phyloP scores from a whole-genome alignment of 805 yeast species.

The Candida montana region DNA sequence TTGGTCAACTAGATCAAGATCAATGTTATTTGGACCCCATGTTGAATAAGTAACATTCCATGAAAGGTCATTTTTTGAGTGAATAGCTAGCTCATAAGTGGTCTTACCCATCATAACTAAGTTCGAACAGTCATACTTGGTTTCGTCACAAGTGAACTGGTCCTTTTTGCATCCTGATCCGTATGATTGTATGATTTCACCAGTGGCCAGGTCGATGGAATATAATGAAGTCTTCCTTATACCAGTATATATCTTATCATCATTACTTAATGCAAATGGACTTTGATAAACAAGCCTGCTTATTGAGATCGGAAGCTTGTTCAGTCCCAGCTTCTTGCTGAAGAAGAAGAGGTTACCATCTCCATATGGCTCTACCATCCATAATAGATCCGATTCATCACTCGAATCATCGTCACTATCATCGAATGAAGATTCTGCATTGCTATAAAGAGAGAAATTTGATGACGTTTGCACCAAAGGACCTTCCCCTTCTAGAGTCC shows the following conservation, averaged over 20 bases:
- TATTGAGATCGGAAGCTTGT: slow-evolving; percentile 76
- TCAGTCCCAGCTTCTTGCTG: slow-evolving; percentile 66
- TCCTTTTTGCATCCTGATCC: slow-evolving; percentile 38
- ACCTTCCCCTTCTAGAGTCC: slow-evolving; percentile 67
- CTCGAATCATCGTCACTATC: not conserved
- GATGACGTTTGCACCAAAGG: slow-evolving; percentile 48
- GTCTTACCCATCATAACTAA: slow-evolving; percentile 63
- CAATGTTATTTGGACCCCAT: slow-evolving; percentile 91
- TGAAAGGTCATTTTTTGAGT: slow-evolving; percentile 59
- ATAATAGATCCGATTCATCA: slow-evolving; percentile 38
- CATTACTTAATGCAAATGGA: slow-evolving; percentile 70
- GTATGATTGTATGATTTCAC: slow-evolving; percentile 63
- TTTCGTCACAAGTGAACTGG: slow-evolving; percentile 6
- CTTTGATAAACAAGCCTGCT: slow-evolving; percentile 73
- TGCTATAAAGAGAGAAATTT: slow-evolving; percentile 13
- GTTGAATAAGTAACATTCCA: slow-evolving; percentile 85
- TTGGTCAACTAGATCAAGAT: slow-evolving; percentile 44
- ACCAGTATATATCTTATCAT: slow-evolving; percentile 86
- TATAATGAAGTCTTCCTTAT: slow-evolving; percentile 69
- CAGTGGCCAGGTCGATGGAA: slow-evolving; percentile 67
- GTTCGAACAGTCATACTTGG: slow-evolving; percentile 25
- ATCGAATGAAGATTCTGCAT: slow-evolving; percentile 1
- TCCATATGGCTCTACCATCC: slow-evolving; percentile 89
- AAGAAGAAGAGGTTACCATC: slow-evolving; percentile 84
- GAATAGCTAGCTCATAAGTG: slow-evolving; percentile 68